These are phyloP conservation scores for Oemleria cerasiformis DNA, from an alignment of 306 rosid species.

Conservation along the genomic window DNA sequence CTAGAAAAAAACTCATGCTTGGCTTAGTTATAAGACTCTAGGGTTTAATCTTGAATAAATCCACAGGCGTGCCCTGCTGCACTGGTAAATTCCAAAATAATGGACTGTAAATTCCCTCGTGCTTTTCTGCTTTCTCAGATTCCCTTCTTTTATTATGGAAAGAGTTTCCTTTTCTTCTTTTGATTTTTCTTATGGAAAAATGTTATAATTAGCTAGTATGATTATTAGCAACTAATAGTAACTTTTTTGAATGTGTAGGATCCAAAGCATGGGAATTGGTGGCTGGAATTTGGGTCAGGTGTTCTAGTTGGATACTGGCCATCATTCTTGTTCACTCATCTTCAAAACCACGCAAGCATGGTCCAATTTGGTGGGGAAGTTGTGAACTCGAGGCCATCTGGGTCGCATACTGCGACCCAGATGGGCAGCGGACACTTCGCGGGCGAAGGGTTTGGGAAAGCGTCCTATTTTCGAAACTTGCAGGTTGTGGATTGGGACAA, in stretches of 20 bases:
- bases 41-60: not conserved
- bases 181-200: constrained; percentile 9
- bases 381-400: constrained; percentile 63
- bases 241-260: constrained; percentile 36
- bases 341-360: constrained; percentile 81
- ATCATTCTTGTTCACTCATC: constrained; percentile 73
- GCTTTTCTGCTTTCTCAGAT: constrained; percentile 59
- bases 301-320: constrained; percentile 92
- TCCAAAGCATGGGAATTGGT: constrained; percentile 97
- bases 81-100: constrained; percentile 13
- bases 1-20: not conserved
- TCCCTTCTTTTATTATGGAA: constrained; percentile 50
- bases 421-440: constrained; percentile 98
- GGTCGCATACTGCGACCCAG: constrained; percentile 76
- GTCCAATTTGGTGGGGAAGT: constrained; percentile 90
- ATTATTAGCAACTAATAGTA: not conserved
- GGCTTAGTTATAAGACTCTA: not conserved
- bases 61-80: constrained; percentile 18
- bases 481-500: constrained; percentile 95
- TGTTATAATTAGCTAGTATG: not conserved
- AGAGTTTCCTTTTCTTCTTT: constrained; percentile 34
- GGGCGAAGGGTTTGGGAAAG: constrained; percentile 80
- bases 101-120: constrained; percentile 40
- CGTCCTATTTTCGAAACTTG: constrained; percentile 77
- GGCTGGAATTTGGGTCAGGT: constrained; percentile 86